phyloP scores from a whole-genome alignment of 257 asterid genomes.

The Coffea canephora region DNA sequence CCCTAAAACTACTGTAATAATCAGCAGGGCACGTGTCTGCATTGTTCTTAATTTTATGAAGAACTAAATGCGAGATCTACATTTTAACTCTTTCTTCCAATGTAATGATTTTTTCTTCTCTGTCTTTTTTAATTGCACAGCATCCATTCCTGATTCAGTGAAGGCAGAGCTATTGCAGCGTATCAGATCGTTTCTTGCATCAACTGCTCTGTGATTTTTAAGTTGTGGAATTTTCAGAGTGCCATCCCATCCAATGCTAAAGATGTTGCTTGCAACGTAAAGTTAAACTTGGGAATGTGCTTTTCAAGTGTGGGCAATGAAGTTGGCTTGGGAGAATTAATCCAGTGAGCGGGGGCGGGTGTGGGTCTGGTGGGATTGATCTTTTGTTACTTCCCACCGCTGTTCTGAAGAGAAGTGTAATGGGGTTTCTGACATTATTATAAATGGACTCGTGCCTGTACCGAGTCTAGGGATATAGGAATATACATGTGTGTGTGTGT shows the following conservation, averaged over 20 bases:
- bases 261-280: constrained; percentile 3
- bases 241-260: not conserved
- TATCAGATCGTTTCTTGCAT: constrained; percentile 53
- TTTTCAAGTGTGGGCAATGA: not conserved
- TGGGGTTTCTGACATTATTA: not conserved
- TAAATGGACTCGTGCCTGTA: not conserved
- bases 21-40: not conserved
- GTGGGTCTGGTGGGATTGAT: not conserved
- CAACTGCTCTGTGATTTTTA: constrained; percentile 42
- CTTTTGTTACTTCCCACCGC: not conserved
- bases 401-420: not conserved
- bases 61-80: not conserved
- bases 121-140: constrained; percentile 34
- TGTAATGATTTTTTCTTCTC: not conserved
- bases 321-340: not conserved
- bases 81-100: not conserved
- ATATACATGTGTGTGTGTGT: no score
- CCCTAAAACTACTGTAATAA: not conserved
- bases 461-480: not conserved
- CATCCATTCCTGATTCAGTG: constrained; percentile 66
- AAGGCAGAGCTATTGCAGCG: constrained; percentile 72
- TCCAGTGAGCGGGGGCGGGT: not conserved
- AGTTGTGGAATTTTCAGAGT: constrained; percentile 2
- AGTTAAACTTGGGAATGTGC: not conserved
- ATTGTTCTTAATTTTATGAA: not conserved